These are phyloP conservation scores for Diaporthe aspalathi DNA, from an alignment of 2,329 filamentous ascomycete species.

Conservation along the genomic window DNA sequence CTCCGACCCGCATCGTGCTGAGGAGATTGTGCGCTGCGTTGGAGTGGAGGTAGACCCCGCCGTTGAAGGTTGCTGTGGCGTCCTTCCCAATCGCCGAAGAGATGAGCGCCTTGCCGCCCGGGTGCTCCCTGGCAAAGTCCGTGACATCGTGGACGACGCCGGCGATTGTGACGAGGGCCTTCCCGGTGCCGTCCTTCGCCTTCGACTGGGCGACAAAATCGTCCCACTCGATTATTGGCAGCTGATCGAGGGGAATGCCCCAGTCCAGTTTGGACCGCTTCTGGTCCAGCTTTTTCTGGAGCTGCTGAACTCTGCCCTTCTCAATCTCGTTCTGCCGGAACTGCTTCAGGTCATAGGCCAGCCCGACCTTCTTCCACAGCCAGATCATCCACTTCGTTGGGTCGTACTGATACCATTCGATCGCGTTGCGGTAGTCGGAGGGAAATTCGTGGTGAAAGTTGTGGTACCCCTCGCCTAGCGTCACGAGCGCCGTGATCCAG, in stretches of 20 bases:
- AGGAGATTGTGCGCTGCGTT: slow-evolving; percentile 91
- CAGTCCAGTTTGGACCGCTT: slow-evolving; percentile 86
- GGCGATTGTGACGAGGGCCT: slow-evolving; percentile 80
- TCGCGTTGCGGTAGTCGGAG: slow-evolving; percentile 91
- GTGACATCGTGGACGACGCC: slow-evolving; percentile 88
- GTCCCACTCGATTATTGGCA: slow-evolving; percentile 88
- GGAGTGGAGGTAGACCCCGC: slow-evolving; percentile 88
- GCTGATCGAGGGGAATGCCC: slow-evolving; percentile 85
- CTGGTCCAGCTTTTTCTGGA: slow-evolving; percentile 93
- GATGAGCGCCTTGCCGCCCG: slow-evolving; percentile 89
- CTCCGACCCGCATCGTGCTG: slow-evolving; percentile 88
- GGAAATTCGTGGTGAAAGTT: slow-evolving; percentile 98
- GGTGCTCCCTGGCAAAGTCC: slow-evolving; percentile 88
- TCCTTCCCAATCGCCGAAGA: slow-evolving; percentile 86
- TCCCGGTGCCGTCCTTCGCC: slow-evolving; percentile 64
- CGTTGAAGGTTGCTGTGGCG: slow-evolving; percentile 91
- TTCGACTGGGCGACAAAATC: slow-evolving; percentile 83
- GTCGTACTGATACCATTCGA: slow-evolving; percentile 92
- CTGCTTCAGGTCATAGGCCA: slow-evolving; percentile 89
- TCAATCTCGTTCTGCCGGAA: slow-evolving; percentile 94
- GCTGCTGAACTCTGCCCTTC: slow-evolving; percentile 88
- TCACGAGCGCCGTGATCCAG: slow-evolving; percentile 85
- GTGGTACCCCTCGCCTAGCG: slow-evolving; percentile 88
- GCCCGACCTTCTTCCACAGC: slow-evolving; percentile 84
- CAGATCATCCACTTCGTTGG: slow-evolving; percentile 92